Evolutionary conservation across 352 stramenopile species (phyloP).

Genomic region (Phytophthora ramorum): DNA sequence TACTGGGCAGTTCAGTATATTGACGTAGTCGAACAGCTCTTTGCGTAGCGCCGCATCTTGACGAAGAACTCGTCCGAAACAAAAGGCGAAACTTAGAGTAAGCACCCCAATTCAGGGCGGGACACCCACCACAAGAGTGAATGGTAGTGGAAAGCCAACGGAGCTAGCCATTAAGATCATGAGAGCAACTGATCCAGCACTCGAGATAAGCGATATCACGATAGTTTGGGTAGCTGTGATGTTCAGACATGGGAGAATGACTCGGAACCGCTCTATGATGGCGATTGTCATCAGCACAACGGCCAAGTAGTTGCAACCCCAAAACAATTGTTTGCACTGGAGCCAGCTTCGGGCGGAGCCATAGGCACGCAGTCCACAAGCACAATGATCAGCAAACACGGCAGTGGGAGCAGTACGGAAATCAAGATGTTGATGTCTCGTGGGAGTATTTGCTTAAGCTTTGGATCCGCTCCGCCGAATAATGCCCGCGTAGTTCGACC

Average conservation of each 20-base stretch:
- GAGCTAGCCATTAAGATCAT: slow-evolving; percentile 34
- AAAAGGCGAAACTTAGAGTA: slow-evolving; percentile 19
- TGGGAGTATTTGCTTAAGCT: slow-evolving; percentile 6
- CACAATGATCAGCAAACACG: slow-evolving; percentile 8
- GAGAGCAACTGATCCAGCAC: slow-evolving; percentile 20
- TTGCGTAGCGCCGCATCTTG: slow-evolving; percentile 8
- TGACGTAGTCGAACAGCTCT: slow-evolving; percentile 6
- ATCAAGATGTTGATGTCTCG: slow-evolving; percentile 8
- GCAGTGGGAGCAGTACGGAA: not conserved
- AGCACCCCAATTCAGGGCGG: slow-evolving; percentile 27
- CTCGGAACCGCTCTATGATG: slow-evolving; percentile 19
- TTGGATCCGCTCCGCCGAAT: slow-evolving; percentile 7
- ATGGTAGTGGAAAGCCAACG: slow-evolving; percentile 52
- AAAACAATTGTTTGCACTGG: slow-evolving; percentile 17
- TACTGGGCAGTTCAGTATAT: slow-evolving; percentile 10
- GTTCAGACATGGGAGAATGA: slow-evolving; percentile 12
- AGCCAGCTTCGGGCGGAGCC: slow-evolving; percentile 4
- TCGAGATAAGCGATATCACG: slow-evolving; percentile 22
- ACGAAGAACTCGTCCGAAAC: slow-evolving; percentile 5
- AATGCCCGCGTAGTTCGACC: slow-evolving; percentile 23
- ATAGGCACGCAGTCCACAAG: slow-evolving; percentile 11
- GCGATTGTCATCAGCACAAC: slow-evolving; percentile 14
- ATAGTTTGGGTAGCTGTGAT: slow-evolving; percentile 6
- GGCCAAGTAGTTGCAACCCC: slow-evolving; percentile 7
- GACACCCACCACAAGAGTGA: slow-evolving; percentile 36